Base-by-base conservation (phyloP, 345 rosid species). In the Lepidium africanum region DNA sequence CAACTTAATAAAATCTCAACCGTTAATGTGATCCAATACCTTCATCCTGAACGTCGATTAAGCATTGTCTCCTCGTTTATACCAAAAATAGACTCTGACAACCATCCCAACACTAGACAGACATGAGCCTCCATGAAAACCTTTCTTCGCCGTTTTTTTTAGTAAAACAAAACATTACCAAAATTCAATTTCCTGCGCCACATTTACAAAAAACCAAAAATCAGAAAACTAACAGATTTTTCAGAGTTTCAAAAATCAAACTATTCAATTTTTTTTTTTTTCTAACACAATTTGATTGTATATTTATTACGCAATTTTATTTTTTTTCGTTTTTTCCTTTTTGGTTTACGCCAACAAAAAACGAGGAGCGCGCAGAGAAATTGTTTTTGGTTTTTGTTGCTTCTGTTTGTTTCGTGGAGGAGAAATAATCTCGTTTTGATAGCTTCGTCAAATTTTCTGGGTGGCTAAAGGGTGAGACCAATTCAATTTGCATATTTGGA, bases 41-140 rank as follows among this genome's bases (percentile, higher is more conserved):
- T 21, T 30, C 9, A 72, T 65, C 71, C 19, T 49, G 53, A 57
- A n/a, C 71, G 76, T 72, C 57, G 2, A 65, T 40, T 57, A 8
- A 65, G 19, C 21, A 65, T 65, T 50, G 45, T 49, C 54, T 49
- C 71, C 71, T 72, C 54, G 65, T 48, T 65, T 33, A 11, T 3
- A 48, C 59, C 76, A 57, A 72, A 72, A 72, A 57, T 62, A 71
- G 65, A 49, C 33, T 59, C 59, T 47, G 49, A 40, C 67, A 40
- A 50, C 55, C 19, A 40, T 50, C 4, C 30, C 27, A 51, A 51
- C 3, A 41, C 52, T 36, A 55, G 50, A 47, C 51, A 55, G 59
- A 56, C 46, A 61, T 48, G 11, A 35, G 41, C 62, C 56, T 36
- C 69, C 54, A 61, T 42, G 19, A 42, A 43, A 70, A 43, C n/a